A percentile compares a stretch with the other conserved stretches of the same genome.
These are phyloP conservation scores for Rhododendron ferrugineum DNA, from an alignment of 148 eudicot species.

Conservation along the genomic window DNA sequence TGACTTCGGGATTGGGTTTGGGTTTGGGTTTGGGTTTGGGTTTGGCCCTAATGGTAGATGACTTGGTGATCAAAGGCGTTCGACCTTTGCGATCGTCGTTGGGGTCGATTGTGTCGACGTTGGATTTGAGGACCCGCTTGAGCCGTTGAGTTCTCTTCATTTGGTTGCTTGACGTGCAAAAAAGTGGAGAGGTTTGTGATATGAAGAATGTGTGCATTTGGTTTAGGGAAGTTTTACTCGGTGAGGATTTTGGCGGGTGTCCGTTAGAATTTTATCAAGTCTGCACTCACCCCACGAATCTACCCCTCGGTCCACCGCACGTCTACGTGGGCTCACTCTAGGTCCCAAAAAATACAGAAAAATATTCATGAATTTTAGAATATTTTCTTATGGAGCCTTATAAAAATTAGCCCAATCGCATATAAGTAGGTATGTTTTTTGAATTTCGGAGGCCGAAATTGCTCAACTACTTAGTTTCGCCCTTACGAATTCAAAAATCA, in stretches of 20 bases:
- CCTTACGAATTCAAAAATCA: too few species aligned
- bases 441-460: too few species aligned
- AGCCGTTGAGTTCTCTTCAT: constrained; percentile 33
- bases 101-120: neutral
- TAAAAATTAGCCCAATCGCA: too few species aligned
- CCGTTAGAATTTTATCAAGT: too few species aligned
- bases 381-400: too few species aligned
- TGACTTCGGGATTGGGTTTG: constrained; percentile 9
- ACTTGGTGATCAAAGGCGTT: constrained; percentile 3
- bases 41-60: neutral
- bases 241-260: neutral
- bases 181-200: neutral
- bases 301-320: too few species aligned
- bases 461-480: too few species aligned
- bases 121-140: constrained; percentile 12
- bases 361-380: too few species aligned
- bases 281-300: too few species aligned
- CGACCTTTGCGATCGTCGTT: constrained; percentile 6
- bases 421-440: fast-evolving
- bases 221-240: too few species aligned
- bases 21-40: constrained; percentile 20
- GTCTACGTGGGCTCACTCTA: too few species aligned
- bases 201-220: neutral
- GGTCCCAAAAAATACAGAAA: too few species aligned
- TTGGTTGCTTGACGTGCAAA: neutral